Evolutionary conservation across 768 basidiomycete species (phyloP), one percentile per base, ranked within the genome.

Genomic region (Suillus ampliporus): DNA sequence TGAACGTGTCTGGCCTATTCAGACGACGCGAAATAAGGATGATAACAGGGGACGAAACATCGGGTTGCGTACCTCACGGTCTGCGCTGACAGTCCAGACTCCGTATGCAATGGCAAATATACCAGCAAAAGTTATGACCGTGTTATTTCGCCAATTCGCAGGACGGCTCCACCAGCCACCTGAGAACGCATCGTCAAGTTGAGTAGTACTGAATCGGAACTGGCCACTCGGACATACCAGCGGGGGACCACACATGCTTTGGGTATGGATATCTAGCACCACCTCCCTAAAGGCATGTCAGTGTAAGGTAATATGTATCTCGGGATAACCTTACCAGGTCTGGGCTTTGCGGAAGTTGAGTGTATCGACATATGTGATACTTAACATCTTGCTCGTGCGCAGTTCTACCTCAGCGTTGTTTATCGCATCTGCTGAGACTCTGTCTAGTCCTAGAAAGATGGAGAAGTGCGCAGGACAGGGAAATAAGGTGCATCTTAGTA

Each of bases 91-190:
- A 37, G 77, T 82, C 89, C 89, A 95, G 13, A 89, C 79, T 31
- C 80, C 83, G 64, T 88, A 94, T 8, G 87, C 86, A 5, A 88
- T 77, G 3, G 85, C 82, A 44, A 86, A 77, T 61, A 96, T 89
- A 4, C 92, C 92, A 60, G 82, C 79, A 63, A 86, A 83, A 19
- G 85, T 83, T 57, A 97, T 84, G 1, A 85, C 85, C 3, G 95
- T 97, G 80, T 95, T 96, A 31, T 86, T 75, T 62, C 86, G 87
- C 95, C 95, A 97, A 79, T 95, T 97, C 26, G 86, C 80, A 8
- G 95, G 95, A 21, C 93, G 86, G 40, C 88, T 86, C 95, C 95
- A 98, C 95, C 95, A 98, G 70, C 95, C 95, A 79, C 95, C 94
- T 94, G 67, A 57, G 17, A n/a, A n/a, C n/a, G 21, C 38, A 50